A percentile compares a stretch with the other conserved stretches of the same genome.
These are phyloP conservation scores for Yamadazyma triangularis DNA, from an alignment of 1,139 yeast genomes.

Conservation along the genomic window DNA sequence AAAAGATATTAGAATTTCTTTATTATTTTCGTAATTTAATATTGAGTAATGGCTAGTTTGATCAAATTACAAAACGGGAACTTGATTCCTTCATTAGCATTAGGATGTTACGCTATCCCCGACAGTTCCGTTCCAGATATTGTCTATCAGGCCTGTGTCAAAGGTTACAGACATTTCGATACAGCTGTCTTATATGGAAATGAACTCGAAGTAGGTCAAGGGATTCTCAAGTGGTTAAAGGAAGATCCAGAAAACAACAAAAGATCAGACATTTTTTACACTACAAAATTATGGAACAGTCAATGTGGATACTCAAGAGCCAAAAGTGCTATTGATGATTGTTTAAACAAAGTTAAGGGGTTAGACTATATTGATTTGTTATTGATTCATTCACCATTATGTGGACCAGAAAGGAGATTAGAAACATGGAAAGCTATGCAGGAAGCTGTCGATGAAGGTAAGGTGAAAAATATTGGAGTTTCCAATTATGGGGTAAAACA, in stretches of 20 bases:
- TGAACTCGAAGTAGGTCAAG: constrained; percentile 54
- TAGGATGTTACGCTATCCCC: constrained; percentile 34
- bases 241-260: constrained; percentile 40
- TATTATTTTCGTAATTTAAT: too few species aligned
- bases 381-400: constrained; percentile 58
- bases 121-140: constrained; percentile 21
- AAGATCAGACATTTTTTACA: constrained; percentile 62
- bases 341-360: constrained; percentile 23
- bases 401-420: constrained; percentile 46
- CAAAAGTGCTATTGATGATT: constrained; percentile 22
- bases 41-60: constrained; percentile 5
- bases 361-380: constrained; percentile 49
- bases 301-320: constrained; percentile 25
- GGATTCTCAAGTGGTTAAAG: constrained; percentile 46
- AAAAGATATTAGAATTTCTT: too few species aligned
- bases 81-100: constrained; percentile 33
- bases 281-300: constrained; percentile 42
- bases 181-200: constrained; percentile 56
- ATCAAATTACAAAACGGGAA: constrained; percentile 16
- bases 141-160: constrained; percentile 43
- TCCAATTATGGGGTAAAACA: constrained; percentile 66
- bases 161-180: constrained; percentile 56
- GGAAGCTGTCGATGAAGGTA: constrained; percentile 56
- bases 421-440: constrained; percentile 62
- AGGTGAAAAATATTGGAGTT: constrained; percentile 59